Evolutionary conservation across 2,329 filamentous ascomycete genomes (phyloP), one percentile per base, ranked within the genome.

Genomic region (Daldinia sp.): DNA sequence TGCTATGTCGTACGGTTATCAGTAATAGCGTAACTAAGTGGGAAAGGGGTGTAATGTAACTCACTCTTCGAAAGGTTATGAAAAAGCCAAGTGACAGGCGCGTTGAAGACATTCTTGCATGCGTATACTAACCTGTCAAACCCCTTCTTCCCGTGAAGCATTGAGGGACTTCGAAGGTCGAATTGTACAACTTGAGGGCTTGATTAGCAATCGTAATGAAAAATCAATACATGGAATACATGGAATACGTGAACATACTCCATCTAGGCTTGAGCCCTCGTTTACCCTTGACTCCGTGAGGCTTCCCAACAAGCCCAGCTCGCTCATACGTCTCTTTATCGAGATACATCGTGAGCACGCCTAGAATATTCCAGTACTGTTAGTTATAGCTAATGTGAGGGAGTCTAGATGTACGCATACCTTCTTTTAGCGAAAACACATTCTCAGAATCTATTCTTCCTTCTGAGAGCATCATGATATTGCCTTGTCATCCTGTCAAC

Each of bases 241-340:
- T 12, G 9, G 44, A 6, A 23, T 23, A 23, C 20, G 20, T 6
- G 3, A 39, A 78, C 86, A 59, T 85, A 96, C 93, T 78, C 86
- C 92, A 98, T 79, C 93, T 86, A 60, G 89, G 87, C 76, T 92
- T 93, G 53, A 87, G 76, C 1, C 85, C 85, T 20, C 88, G 82
- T 66, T 83, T 84, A 6, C 88, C 88, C 72, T 89, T 90, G 48
- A 81, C 80, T 1, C 87, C 87, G 63, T 88, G 82, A 18, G 92
- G 86, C 70, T 89, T 90, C 0, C 95, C 95, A 0, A 90, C 87
- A 0, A 99, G 83, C 0, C 96, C 96, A 53, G 91, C 90, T 54
- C 90, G 87, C 79, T 98, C 94, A 79, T 94, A 98, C 0, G 88
- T 89, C 60, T 94, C 89, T 73, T 91, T 93, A 70, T 93, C 91